Evolutionary conservation across 345 rosid species (phyloP).

Genomic region (Citrus sp.): DNA sequence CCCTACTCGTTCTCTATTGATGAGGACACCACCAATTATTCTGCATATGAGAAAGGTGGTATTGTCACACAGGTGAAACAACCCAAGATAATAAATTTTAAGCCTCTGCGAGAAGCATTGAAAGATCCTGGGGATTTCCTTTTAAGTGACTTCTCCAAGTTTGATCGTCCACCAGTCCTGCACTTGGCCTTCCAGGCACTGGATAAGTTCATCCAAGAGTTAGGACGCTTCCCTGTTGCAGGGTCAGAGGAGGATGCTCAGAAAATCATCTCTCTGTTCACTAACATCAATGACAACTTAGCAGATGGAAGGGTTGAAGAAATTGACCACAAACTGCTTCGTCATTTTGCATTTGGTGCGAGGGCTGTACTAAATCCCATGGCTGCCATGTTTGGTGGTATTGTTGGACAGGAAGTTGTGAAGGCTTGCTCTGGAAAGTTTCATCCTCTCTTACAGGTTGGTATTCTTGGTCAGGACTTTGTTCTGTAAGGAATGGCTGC

Average conservation of each 20-base stretch:
- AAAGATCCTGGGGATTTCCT: slow-evolving; percentile 70
- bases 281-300: slow-evolving; percentile 46
- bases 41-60: slow-evolving; percentile 73
- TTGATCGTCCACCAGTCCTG: slow-evolving; percentile 63
- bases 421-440: slow-evolving; percentile 95
- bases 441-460: slow-evolving; percentile 87
- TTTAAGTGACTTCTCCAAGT: slow-evolving; percentile 69
- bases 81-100: slow-evolving; percentile 55
- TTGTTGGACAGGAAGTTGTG: slow-evolving; percentile 88
- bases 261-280: slow-evolving; percentile 53
- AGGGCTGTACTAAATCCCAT: slow-evolving; percentile 90
- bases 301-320: slow-evolving; percentile 66
- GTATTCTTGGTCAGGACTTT: background rate
- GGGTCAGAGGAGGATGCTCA: slow-evolving; percentile 90
- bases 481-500: background rate
- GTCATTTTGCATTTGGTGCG: slow-evolving; percentile 78
- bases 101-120: slow-evolving; percentile 54
- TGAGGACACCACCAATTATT: slow-evolving; percentile 62
- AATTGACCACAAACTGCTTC: slow-evolving; percentile 56
- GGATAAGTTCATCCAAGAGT: slow-evolving; percentile 47
- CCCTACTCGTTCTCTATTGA: slow-evolving; percentile 75
- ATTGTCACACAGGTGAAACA: slow-evolving; percentile 76
- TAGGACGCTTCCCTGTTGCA: slow-evolving; percentile 58
- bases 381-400: slow-evolving; percentile 96
- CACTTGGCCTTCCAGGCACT: slow-evolving; percentile 72